Conservation (phyloP, 495 filamentous ascomycete genomes). For the Aspergillus bertholletiae region DNA sequence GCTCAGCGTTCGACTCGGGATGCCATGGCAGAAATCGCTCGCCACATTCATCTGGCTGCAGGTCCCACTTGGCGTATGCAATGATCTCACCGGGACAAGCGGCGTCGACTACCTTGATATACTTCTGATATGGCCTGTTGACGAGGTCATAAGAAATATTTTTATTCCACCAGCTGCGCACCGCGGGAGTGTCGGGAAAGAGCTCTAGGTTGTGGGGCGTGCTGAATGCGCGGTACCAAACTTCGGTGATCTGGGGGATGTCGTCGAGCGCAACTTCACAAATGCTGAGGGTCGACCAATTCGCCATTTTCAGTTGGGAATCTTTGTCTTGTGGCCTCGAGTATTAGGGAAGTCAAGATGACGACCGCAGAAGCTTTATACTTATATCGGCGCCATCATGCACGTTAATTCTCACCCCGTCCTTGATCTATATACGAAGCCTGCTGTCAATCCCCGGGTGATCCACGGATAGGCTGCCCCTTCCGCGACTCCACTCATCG, state of each 20-base stretch:
- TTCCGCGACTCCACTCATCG: no score
- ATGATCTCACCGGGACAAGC: neutral
- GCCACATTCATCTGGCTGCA: conserved; percentile 7
- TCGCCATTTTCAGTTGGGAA: neutral
- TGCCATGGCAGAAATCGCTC: conserved; percentile 11
- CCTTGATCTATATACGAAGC: no score
- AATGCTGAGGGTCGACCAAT: neutral
- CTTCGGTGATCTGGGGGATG: neutral
- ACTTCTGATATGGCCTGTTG: conserved; percentile 21
- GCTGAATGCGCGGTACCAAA: conserved; percentile 11
- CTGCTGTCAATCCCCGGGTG: no score
- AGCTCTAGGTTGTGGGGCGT: conserved; percentile 4
- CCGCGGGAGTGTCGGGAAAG: conserved; percentile 19
- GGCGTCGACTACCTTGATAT: conserved; percentile 15
- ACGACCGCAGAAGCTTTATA: no score
- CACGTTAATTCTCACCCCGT: no score
- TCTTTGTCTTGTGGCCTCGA: no score
- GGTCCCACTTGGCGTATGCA: conserved; percentile 22
- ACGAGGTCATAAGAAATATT: conserved; percentile 10
- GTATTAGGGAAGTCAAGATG: no score
- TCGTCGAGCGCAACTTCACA: neutral
- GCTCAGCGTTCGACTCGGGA: conserved; percentile 6
- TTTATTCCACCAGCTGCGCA: conserved; percentile 18
- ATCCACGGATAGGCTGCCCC: no score
- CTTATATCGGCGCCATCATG: no score